phyloP scores from a whole-genome alignment of 129 eudicot genomes.

The Flaveria linearis region DNA sequence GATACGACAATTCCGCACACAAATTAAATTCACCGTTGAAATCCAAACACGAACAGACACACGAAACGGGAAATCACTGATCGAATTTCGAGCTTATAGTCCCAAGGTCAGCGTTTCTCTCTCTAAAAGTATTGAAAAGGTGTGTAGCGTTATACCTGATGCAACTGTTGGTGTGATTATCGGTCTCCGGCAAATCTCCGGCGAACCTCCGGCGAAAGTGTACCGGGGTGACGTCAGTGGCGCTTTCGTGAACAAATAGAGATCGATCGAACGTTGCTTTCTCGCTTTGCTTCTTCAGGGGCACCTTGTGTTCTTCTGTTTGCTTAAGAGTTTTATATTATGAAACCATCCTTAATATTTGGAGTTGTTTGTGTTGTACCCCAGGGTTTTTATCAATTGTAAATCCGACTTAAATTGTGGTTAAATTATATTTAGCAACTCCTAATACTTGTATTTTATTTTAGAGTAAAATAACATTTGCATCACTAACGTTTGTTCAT shows the following conservation, averaged over 20 bases:
- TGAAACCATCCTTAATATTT: conserved; percentile 6
- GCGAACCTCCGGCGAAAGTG: conserved; percentile 11
- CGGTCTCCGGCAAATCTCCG: neutral
- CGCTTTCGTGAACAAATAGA: conserved; percentile 29
- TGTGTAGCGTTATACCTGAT: conserved; percentile 26
- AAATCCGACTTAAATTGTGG: neutral
- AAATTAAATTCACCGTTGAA: conserved; percentile 23
- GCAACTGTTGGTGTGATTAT: conserved; percentile 13
- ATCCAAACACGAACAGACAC: conserved; percentile 17
- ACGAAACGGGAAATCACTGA: neutral
- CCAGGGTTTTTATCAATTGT: neutral
- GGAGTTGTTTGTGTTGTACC: neutral
- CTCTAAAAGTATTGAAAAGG: conserved; percentile 2
- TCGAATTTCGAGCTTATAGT: conserved; percentile 14
- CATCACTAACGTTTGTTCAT: too few species aligned
- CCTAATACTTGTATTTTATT: too few species aligned
- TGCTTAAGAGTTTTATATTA: neutral
- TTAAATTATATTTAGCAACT: neutral
- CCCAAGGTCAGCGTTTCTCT: conserved; percentile 22
- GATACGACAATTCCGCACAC: conserved; percentile 3
- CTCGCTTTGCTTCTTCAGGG: conserved; percentile 43
- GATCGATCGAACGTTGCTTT: conserved; percentile 47
- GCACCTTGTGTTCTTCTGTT: conserved; percentile 27
- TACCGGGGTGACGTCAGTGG: conserved; percentile 20
- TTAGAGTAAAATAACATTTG: too few species aligned